These are phyloP conservation scores for Globisporangium canariense DNA, from an alignment of 352 stramenopile species.

Conservation along the genomic window DNA sequence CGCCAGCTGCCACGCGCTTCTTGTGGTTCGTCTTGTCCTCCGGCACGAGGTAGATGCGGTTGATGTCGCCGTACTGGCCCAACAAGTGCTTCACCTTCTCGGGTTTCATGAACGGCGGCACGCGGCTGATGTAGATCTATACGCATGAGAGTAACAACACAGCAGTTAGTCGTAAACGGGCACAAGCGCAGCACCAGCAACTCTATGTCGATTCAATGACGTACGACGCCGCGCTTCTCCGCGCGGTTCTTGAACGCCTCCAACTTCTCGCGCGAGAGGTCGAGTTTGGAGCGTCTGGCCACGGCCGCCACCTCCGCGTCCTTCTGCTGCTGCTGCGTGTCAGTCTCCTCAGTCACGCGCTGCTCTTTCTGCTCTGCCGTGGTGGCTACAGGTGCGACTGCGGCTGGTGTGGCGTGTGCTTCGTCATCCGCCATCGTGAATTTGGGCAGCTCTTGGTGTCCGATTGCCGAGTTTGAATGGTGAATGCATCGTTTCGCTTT, in stretches of 20 bases:
- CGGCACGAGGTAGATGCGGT: constrained; percentile 95
- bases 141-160: not conserved
- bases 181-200: not conserved
- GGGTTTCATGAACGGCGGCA: constrained; percentile 97
- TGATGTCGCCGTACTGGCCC: constrained; percentile 90
- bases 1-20: constrained; percentile 84
- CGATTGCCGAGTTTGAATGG: constrained; percentile 12
- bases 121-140: constrained; percentile 92
- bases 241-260: constrained; percentile 51
- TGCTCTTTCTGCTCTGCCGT: constrained; percentile 4
- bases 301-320: not conserved
- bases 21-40: constrained; percentile 94
- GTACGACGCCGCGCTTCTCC: constrained; percentile 46
- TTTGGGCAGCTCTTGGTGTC: not conserved
- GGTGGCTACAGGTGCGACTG: not conserved
- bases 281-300: constrained; percentile 11
- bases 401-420: not conserved
- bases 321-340: not conserved
- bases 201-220: not conserved
- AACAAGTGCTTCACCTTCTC: constrained; percentile 94
- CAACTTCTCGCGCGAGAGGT: constrained; percentile 34
- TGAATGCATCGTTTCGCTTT: constrained; percentile 3
- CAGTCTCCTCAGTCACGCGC: not conserved
- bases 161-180: not conserved
- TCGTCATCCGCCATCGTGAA: constrained; percentile 10